These are phyloP conservation scores for Ceratobasidium sp. DNA, from an alignment of 1,284 basidiomycete species.

Conservation along the genomic window DNA sequence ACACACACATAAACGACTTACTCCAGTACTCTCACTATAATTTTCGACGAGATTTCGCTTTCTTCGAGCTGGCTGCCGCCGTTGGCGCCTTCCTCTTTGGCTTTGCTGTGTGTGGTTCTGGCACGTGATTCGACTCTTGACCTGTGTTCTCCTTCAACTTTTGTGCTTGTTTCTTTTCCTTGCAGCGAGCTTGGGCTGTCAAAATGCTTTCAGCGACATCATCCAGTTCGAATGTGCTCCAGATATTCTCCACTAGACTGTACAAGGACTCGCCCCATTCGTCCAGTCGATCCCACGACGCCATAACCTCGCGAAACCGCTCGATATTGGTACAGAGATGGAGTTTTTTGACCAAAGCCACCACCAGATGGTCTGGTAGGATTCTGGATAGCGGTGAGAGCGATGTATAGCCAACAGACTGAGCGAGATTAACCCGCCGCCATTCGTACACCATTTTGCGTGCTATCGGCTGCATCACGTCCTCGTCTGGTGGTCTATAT, in stretches of 20 bases:
- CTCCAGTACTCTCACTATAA: no score
- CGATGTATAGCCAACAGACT: neutral
- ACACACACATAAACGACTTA: no score
- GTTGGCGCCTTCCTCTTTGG: no score
- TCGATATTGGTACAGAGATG: neutral
- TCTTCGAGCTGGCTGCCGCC: no score
- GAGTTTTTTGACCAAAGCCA: neutral
- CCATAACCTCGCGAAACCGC: neutral
- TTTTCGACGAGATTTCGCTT: no score
- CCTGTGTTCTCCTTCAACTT: no score
- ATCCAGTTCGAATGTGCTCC: neutral
- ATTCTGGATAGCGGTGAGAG: neutral
- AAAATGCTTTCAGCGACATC: neutral
- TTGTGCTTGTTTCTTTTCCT: no score
- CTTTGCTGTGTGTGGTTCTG: no score
- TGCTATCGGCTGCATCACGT: neutral
- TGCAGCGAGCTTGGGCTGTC: neutral
- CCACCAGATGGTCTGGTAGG: neutral
- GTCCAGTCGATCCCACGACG: neutral
- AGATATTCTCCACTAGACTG: neutral
- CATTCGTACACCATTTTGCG: neutral
- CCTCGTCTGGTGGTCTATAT: neutral
- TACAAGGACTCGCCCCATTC: slow-evolving; percentile 1
- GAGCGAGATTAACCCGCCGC: neutral
- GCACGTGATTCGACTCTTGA: no score